Base-by-base conservation (phyloP, 257 asterid species). In the Mitragyna speciosa region DNA sequence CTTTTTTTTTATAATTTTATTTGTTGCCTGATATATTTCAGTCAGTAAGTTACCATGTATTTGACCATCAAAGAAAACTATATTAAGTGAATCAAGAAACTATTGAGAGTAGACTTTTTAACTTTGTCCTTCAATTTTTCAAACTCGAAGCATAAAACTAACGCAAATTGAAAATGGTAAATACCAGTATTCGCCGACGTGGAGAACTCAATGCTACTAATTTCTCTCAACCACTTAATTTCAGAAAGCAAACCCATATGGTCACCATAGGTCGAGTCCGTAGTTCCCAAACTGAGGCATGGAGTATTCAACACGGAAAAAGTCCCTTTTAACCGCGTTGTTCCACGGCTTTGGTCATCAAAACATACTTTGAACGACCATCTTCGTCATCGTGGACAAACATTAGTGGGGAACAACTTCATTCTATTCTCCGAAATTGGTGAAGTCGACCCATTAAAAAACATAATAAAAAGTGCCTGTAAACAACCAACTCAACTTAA, bases 331-430 rank as follows among this genome's bases (percentile, higher is more conserved):
- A 76, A 76, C 80, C 80, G 80, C 73, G 80, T 76, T 47, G 5
- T 76, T 59, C 30, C 26, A 28, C 43, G 26, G 28, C 41, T 66
- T 22, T 15, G 63, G 47, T 76, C 80, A 7, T 63, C 22, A 64
- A 64, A 64, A 64, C 80, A 39, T 20, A 19, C 12, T 26, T 45
- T 76, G 64, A 20, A 76, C 11, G 72, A 63, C 72, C 68, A 31
- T 24, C 56, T 59, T 76, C 39, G 39, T 6, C 11, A 43, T 70
- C 56, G 56, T 24, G 47, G 22, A 61, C 6, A 76, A 30, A 41
- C 15, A 51, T 56, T 70, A 78, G 81, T 78, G 81, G 81, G 81
- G 81, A 78, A 68, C 81, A 78, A 51, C 72, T 72, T 78, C 75
- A 68, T 78, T 78, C 54, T 39, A 67, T 17, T 33, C 75, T 78